phyloP scores from a whole-genome alignment of 2,329 filamentous ascomycete species.

The Microsporum audouinii region DNA sequence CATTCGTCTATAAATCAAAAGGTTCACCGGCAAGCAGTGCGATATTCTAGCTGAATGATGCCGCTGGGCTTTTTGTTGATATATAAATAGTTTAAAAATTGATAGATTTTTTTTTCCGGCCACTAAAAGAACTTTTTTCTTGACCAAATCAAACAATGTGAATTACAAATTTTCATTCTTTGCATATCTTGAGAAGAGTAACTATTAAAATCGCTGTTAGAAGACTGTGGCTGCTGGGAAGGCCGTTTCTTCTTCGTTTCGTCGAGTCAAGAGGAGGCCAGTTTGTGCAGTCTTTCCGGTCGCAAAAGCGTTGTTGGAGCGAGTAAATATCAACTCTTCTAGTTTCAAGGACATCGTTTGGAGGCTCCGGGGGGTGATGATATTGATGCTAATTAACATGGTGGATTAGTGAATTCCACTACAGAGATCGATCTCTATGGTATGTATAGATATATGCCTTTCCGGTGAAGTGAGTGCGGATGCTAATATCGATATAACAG shows the following conservation, averaged over 20 bases:
- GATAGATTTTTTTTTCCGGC: background rate
- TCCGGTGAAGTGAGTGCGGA: background rate
- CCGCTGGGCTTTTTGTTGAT: background rate
- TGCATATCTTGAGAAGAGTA: background rate
- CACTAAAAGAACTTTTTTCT: constrained; percentile 2
- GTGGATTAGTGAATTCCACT: constrained; percentile 22
- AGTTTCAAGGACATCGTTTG: too few species aligned
- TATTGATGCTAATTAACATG: background rate
- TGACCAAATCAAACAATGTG: background rate
- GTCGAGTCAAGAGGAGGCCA: background rate
- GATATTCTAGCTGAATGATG: background rate
- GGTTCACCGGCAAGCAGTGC: background rate
- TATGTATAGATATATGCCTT: constrained; percentile 21
- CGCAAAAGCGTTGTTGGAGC: background rate
- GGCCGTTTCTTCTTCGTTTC: background rate
- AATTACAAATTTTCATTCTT: constrained; percentile 1
- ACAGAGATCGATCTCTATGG: constrained; percentile 51
- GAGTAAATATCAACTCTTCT: background rate
- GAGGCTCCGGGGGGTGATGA: too few species aligned
- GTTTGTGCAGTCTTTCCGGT: background rate
- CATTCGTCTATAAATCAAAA: background rate
- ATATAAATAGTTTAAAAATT: background rate
- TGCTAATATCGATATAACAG: constrained; percentile 37
- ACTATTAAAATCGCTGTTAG: background rate
- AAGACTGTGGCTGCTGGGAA: background rate